These are phyloP conservation scores for Syzygium grande DNA, from an alignment of 345 rosid species.

Conservation along the genomic window DNA sequence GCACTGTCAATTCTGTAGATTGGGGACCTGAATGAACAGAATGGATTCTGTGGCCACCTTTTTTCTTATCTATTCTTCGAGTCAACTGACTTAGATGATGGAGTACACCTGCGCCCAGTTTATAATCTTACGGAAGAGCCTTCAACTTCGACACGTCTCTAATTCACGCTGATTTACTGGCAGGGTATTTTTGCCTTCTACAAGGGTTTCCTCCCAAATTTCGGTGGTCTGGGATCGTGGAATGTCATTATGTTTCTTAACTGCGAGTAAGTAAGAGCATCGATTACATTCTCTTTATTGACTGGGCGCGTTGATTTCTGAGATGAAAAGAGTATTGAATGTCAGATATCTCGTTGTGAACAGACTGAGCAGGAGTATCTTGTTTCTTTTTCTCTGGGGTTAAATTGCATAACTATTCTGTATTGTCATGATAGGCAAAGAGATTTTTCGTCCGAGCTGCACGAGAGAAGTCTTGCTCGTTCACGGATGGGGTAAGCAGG, in stretches of 20 bases:
- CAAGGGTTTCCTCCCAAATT: slow-evolving; percentile 92
- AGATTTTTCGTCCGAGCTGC: neutral
- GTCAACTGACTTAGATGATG: neutral
- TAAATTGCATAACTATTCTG: neutral
- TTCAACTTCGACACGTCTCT: neutral
- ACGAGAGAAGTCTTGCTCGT: neutral
- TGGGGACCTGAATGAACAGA: neutral
- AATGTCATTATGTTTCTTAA: slow-evolving; percentile 89
- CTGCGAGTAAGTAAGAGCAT: slow-evolving; percentile 72
- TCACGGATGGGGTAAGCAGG: neutral
- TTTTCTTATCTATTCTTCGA: neutral
- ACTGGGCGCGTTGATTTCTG: neutral
- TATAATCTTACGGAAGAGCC: neutral
- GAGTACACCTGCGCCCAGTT: neutral
- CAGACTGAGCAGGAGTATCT: neutral
- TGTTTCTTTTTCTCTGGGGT: neutral
- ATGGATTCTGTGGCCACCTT: neutral
- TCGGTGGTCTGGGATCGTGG: slow-evolving; percentile 90
- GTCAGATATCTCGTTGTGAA: neutral
- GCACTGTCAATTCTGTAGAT: neutral
- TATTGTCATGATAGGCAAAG: neutral
- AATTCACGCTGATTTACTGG: neutral
- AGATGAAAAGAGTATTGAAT: neutral
- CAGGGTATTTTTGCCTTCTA: slow-evolving; percentile 88
- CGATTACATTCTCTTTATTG: neutral